Base-by-base conservation (phyloP, 305 asterid genomes). In the Plantago coronopus region DNA sequence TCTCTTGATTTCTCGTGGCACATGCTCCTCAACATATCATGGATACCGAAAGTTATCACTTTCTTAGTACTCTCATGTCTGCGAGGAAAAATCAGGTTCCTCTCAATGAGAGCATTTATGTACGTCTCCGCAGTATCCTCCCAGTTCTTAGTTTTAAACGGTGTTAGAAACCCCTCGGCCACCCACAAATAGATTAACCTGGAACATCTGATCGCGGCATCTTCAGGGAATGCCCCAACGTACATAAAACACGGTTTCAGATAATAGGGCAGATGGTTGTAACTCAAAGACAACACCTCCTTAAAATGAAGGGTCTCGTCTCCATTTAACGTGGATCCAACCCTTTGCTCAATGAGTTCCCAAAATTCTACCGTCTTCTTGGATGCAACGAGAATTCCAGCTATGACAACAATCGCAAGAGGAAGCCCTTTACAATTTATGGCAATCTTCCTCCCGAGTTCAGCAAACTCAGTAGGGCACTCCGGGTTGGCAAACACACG, bases 11-110 rank as follows among this genome's bases (percentile, higher is more conserved):
- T 61, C 8, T 48, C 17, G 16, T 56, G 20, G 42, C 71, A 67
- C 10, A 75, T 17, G 46, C 63, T 53, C 7, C 70, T 22, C 23
- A 71, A 22, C 11, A 75, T 48, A 68, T 75, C 75, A 67, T 71
- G 80, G 21, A 72, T 50, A 14, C 64, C 48, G 50, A 67, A 56
- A 10, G 68, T 17, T 57, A 7, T 68, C 4, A 23, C 17, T 62
- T 61, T 61, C 0, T 62, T 53, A 20, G 58, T 44, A 8, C 17
- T 14, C 54, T 51, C 54, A 42, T 5, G 7, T 38, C 48, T 15
- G 18, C 49, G 44, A 44, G 62, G 69, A 42, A 57, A 40, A 25
- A 75, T 20, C 11, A 75, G 62, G 51, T 57, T 64, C 59, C 76
- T 71, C 59, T 62, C 54, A 23, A 67, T 40, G 27, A 73, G 67